Base-by-base conservation (phyloP, 1,139 yeast genomes). In the Williopsis jadinii region DNA sequence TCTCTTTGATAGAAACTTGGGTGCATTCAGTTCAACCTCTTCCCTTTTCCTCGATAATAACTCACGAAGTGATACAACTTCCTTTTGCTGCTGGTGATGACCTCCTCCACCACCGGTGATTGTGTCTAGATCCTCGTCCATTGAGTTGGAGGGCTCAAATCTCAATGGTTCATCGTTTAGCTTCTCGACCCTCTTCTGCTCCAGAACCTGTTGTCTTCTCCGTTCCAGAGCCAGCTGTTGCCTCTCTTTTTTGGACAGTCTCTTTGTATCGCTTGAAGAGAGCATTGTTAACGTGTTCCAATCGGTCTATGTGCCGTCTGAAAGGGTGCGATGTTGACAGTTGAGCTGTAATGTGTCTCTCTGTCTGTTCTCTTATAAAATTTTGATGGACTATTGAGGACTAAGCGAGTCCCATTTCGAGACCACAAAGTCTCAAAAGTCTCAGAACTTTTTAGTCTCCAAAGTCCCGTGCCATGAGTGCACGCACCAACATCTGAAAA, bases 1-100 rank as follows among this genome's bases (percentile, higher is more conserved):
- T 32, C 59, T 61, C 49, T 70, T 75, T 9, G 81, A 65, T 9
- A 80, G 53, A 49, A 75, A 79, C 50, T 55, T 64, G 0, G 80
- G 79, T 40, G 61, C 61, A 8, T 48, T 43, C n/a, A 46, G 37
- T 8, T 45, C 51, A 14, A 51, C 41, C 27, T 55, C 55, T 14
- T 54, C 54, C 27, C 56, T 49, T 41, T 58, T 63, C 35, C 56
- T 51, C 13, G 51, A 50, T n/a, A 71, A 47, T 30, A 74, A 56
- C 12, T 73, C 75, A 13, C 73, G 72, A 10, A 73, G 56, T 5
- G 80, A 68, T 3, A 66, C 55, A 2, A 51, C 38, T 2, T 40
- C 36, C 8, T 32, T 38, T 24, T 28, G 30, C 9, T 28, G 5
- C 12, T 3, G 11, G 9, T 11, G n/a, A 11, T 5, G 11, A 11